Percentiles rank a stretch among this genome's conserved stretches.
These are phyloP conservation scores for Colletotrichum tamarilloi DNA, from an alignment of 2,329 filamentous ascomycete genomes.

Conservation along the genomic window DNA sequence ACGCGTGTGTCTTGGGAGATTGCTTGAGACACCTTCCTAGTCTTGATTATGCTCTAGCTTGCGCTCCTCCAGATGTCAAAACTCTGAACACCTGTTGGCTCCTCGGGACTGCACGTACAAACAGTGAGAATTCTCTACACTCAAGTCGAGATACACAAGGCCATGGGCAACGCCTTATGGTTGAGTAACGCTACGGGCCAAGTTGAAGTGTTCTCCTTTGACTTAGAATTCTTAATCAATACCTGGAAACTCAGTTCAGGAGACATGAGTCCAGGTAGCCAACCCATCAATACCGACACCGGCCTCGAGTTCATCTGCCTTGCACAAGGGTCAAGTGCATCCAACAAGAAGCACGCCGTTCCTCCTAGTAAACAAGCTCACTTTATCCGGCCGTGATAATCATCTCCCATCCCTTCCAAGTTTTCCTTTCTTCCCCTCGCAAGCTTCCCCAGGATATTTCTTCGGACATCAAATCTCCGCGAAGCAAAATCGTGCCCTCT, in stretches of 20 bases:
- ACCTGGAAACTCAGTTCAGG: too few relatives aligned
- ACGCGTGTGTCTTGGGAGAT: neutral
- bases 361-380: neutral
- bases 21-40: neutral
- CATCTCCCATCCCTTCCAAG: neutral
- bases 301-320: neutral
- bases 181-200: too few relatives aligned
- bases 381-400: neutral
- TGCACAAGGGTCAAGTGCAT: neutral
- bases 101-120: too few relatives aligned
- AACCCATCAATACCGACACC: neutral
- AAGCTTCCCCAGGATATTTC: neutral
- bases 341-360: neutral
- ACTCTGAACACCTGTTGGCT: neutral
- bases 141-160: neutral
- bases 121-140: neutral
- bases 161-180: neutral
- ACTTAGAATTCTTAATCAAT: too few relatives aligned
- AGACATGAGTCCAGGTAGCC: neutral
- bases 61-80: neutral
- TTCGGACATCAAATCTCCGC: neutral
- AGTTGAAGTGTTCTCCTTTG: too few relatives aligned
- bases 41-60: neutral
- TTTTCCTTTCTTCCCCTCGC: neutral
- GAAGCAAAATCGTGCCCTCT: neutral